Evolutionary conservation across 768 basidiomycete genomes (phyloP).

Genomic region (Chalciporus sphaerocephalus): DNA sequence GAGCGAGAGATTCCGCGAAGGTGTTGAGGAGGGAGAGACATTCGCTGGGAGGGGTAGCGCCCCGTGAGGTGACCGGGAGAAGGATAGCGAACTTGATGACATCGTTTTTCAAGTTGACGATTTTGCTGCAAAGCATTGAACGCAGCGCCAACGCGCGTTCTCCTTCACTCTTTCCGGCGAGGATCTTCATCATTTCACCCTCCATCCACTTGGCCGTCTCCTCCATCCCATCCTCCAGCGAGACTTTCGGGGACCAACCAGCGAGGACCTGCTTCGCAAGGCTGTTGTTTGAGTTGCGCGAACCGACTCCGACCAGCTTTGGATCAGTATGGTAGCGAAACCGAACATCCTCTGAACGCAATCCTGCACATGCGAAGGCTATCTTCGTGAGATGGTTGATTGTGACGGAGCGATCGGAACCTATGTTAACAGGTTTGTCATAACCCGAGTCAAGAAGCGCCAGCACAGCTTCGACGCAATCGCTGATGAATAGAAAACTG

Average conservation of each 20-base stretch:
- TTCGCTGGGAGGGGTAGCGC: constrained; percentile 28
- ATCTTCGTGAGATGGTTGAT: constrained; percentile 41
- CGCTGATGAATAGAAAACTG: constrained; percentile 53
- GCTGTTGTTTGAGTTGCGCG: constrained; percentile 51
- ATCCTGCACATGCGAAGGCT: constrained; percentile 33
- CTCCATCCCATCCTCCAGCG: constrained; percentile 46
- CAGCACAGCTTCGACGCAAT: constrained; percentile 49
- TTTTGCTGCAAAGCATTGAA: constrained; percentile 31
- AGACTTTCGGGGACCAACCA: constrained; percentile 40
- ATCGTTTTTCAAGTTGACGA: constrained; percentile 35
- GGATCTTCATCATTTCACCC: constrained; percentile 30
- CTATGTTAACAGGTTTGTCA: constrained; percentile 44
- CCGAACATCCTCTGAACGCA: constrained; percentile 25
- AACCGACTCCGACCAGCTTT: constrained; percentile 44
- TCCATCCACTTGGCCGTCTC: constrained; percentile 47
- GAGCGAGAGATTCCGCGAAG: constrained; percentile 42
- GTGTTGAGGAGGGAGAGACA: constrained; percentile 40
- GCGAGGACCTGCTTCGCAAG: constrained; percentile 27
- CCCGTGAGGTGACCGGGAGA: constrained; percentile 55
- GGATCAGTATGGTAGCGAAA: constrained; percentile 24
- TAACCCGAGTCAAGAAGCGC: constrained; percentile 39
- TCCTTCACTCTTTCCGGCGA: constrained; percentile 4
- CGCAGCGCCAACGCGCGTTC: constrained; percentile 18
- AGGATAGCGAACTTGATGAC: constrained; percentile 47
- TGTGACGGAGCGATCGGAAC: constrained; percentile 42